Conservation (phyloP, 2,329 filamentous ascomycete genomes). For the Cryphonectria nitschkei region DNA sequence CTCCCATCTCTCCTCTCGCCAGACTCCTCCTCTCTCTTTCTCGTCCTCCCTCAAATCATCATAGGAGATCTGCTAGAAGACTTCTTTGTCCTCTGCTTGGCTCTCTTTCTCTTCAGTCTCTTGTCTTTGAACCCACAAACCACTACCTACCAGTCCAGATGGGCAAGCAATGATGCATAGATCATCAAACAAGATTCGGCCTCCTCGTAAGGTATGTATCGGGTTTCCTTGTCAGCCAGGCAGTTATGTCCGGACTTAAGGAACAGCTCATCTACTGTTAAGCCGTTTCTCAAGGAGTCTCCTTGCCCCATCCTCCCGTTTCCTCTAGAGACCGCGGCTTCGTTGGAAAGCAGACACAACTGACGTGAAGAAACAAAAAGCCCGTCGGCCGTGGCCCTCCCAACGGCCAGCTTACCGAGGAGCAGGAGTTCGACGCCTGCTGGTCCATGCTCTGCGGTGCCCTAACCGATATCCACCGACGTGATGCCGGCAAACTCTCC, state of each 20-base stretch:
- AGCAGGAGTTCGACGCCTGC: constrained; percentile 80
- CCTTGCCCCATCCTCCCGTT: neutral
- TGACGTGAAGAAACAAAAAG: constrained; percentile 33
- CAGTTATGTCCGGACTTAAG: too few relatives aligned
- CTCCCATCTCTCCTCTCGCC: neutral
- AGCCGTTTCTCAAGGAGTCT: neutral
- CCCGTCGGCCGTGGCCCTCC: constrained; percentile 27
- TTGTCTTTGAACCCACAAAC: neutral
- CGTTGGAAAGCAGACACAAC: neutral
- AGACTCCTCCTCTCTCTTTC: neutral
- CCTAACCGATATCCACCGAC: constrained; percentile 85
- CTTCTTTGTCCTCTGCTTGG: neutral
- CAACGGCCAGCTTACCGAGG: constrained; percentile 46
- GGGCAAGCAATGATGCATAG: constrained; percentile 26
- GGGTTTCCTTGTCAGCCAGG: neutral
- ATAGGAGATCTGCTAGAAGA: neutral
- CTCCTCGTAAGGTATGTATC: constrained; percentile 29
- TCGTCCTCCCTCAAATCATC: neutral
- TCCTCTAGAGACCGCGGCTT: neutral
- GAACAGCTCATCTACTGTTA: neutral
- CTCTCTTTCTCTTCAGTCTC: neutral
- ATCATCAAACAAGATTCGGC: constrained; percentile 25
- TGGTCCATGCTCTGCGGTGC: constrained; percentile 80
- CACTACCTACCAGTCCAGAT: neutral
- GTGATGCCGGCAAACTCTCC: constrained; percentile 85